Evolutionary conservation across 805 yeast species (phyloP).

Genomic region (Starmera quercuum): DNA sequence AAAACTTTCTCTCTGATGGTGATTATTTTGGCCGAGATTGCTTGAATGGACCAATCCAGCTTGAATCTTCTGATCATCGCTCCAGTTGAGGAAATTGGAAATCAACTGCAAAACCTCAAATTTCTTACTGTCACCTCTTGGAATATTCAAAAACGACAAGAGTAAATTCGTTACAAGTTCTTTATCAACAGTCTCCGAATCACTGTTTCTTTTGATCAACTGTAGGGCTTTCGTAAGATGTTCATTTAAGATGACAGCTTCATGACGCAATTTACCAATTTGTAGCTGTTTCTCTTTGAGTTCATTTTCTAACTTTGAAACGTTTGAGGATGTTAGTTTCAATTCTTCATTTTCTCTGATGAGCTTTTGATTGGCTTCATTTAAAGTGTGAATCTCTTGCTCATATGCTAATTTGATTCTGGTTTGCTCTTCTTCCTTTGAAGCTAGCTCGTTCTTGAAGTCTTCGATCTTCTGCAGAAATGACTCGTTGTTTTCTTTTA

Average conservation of each 20-base stretch:
- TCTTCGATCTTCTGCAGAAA: conserved; percentile 2
- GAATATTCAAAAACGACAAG: conserved; percentile 76
- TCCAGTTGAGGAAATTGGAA: conserved; percentile 83
- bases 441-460: not conserved
- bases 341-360: conserved; percentile 16
- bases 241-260: conserved; percentile 87
- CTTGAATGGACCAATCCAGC: conserved; percentile 55
- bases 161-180: conserved; percentile 83
- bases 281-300: conserved; percentile 64
- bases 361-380: conserved; percentile 16
- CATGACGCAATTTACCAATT: conserved; percentile 90
- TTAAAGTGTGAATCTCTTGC: conserved; percentile 22
- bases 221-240: conserved; percentile 91
- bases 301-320: conserved; percentile 39
- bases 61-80: conserved; percentile 63
- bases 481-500: conserved; percentile 3
- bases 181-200: conserved; percentile 74
- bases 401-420: conserved; percentile 4
- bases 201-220: conserved; percentile 70
- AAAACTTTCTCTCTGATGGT: conserved; percentile 42
- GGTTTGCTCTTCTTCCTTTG: conserved; percentile 3
- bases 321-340: conserved; percentile 15
- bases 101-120: conserved; percentile 86
- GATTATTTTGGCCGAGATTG: conserved; percentile 9
- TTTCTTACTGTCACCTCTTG: conserved; percentile 90